phyloP scores from a whole-genome alignment of 2,329 filamentous ascomycete species.

The Phyllosticta capitalensis region DNA sequence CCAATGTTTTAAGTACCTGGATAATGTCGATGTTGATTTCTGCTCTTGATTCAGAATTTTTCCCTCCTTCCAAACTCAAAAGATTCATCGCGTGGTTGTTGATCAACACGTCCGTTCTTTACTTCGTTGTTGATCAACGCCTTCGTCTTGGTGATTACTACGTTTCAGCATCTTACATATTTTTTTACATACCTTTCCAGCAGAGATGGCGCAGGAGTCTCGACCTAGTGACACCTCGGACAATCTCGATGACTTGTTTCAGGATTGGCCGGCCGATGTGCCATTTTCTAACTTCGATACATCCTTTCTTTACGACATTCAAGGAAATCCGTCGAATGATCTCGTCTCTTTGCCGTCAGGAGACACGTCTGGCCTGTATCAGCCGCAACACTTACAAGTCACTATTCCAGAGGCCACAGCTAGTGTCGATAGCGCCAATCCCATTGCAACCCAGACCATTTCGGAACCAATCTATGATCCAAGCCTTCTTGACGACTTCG shows the following conservation, averaged over 20 bases:
- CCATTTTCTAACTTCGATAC: background rate
- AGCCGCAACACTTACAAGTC: no score
- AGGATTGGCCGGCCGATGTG: background rate
- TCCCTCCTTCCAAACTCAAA: background rate
- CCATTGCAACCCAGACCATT: no score
- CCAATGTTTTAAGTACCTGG: background rate
- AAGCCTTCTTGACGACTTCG: no score
- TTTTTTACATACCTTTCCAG: background rate
- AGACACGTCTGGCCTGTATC: no score
- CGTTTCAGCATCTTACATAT: background rate
- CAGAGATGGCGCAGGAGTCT: background rate
- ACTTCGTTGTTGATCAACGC: background rate
- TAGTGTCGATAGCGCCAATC: no score
- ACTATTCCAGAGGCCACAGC: no score
- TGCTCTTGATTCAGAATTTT: background rate
- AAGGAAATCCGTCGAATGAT: background rate
- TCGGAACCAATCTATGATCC: no score
- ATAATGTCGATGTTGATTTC: background rate
- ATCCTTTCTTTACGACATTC: background rate
- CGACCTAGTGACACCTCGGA: background rate
- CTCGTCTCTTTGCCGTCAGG: background rate
- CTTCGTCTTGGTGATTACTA: background rate
- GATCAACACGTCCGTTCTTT: background rate
- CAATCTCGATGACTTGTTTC: background rate
- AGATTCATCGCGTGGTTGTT: background rate